phyloP scores from a whole-genome alignment of 1,284 basidiomycete genomes.

The Mycena citricolor region DNA sequence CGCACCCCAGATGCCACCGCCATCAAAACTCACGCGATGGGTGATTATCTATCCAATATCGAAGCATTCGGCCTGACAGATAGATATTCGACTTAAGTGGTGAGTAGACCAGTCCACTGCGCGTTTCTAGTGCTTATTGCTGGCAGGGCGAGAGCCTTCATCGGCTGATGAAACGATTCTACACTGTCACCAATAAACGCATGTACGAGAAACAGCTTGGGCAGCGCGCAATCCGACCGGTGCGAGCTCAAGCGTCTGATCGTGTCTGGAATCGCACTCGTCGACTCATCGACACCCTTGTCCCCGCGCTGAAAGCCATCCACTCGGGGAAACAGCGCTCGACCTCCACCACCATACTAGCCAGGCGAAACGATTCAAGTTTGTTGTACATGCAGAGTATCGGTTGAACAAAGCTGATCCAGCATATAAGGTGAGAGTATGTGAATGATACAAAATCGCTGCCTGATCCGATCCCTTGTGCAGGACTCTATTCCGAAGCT shows the following conservation, averaged over 20 bases:
- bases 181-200: slow-evolving; percentile 31
- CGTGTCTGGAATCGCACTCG: too few relatives aligned
- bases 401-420: neutral
- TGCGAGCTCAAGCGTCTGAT: too few relatives aligned
- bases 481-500: slow-evolving; percentile 13
- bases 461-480: too few relatives aligned
- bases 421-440: too few relatives aligned
- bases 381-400: neutral
- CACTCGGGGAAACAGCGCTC: too few relatives aligned
- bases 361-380: too few relatives aligned
- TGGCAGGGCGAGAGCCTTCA: slow-evolving; percentile 33
- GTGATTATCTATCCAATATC: slow-evolving; percentile 6
- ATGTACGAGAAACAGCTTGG: slow-evolving; percentile 26
- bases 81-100: slow-evolving; percentile 29
- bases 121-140: neutral
- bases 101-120: slow-evolving; percentile 3
- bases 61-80: slow-evolving; percentile 2
- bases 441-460: too few relatives aligned
- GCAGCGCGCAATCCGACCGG: too few relatives aligned
- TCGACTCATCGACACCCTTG: too few relatives aligned
- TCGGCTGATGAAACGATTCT: slow-evolving; percentile 27
- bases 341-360: too few relatives aligned
- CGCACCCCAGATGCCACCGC: too few relatives aligned
- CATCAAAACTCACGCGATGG: slow-evolving; percentile 14
- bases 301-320: too few relatives aligned